Evolutionary conservation across 495 filamentous ascomycete species (phyloP), one percentile per base, ranked within the genome.

Genomic region (Aspergillus ellipticus): DNA sequence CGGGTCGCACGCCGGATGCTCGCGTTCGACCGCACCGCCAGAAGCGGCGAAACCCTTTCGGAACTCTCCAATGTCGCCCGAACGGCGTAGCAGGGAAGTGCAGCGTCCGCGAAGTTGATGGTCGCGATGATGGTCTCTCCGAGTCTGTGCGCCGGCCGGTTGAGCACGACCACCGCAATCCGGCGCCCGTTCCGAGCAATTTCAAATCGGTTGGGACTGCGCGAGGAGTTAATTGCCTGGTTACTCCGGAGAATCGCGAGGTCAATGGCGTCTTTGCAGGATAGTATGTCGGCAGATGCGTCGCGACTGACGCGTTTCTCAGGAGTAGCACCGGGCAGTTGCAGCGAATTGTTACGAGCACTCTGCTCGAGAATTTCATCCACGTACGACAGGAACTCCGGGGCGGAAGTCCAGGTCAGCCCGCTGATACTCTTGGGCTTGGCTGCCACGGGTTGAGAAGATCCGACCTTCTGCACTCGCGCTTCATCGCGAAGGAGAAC

Each of bases 401-500:
- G 61, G 11, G 75, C 72, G 0, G 79, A 75, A 6, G 67, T 70
- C 71, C 68, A 75, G 26, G 54, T 58, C 20, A 59, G 56, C 20
- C 67, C 67, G 49, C 70, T 74, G 28, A 76, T 63, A 48, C 71
- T 77, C 59, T 75, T 74, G 7, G 65, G 60, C 26, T 75, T 77
- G n/a, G 53, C 4, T 41, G 26, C 10, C 17, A 66, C 51, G 0
- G 60, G 62, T 3, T 61, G 56, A 17, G 35, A 55, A 6, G 68
- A 57, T 4, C 59, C 67, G 43, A 71, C 48, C 49, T 72, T 72
- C 50, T 73, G 70, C 19, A 70, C 75, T 65, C 73, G 70, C 58
- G 94, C 94, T 70, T 89, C 84, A 60, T 96, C 92, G 29, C 88
- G 85, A 42, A 98, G 82, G 53, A 97, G 79, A 42, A 96, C 89